Percentiles rank a stretch among this genome's conserved stretches.
These are phyloP conservation scores for Arthromyces matolae DNA, from an alignment of 768 basidiomycete genomes.

Conservation along the genomic window DNA sequence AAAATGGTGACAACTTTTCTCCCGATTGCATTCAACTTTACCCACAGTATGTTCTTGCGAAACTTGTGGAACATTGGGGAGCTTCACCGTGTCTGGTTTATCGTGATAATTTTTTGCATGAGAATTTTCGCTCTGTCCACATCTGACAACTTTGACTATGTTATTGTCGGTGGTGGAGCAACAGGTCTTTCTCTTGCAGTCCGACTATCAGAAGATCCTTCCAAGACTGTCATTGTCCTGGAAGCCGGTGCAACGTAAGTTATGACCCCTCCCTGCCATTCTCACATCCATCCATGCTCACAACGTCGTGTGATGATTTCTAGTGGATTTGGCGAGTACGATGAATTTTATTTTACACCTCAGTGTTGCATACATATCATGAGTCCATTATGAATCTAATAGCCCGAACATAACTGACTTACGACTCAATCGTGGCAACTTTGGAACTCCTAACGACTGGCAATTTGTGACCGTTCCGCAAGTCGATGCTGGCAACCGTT, in stretches of 20 bases:
- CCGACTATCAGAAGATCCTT: conserved; percentile 11
- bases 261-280: not conserved
- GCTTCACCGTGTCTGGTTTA: too few species aligned
- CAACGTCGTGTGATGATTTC: not conserved
- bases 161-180: conserved; percentile 10
- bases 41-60: too few species aligned
- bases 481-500: conserved; percentile 4
- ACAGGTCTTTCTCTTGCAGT: conserved; percentile 7
- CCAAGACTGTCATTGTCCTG: conserved; percentile 8
- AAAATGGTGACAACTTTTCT: too few species aligned
- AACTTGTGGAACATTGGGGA: too few species aligned
- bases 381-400: not conserved
- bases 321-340: conserved; percentile 12
- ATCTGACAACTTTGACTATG: conserved; percentile 2
- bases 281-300: not conserved
- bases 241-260: conserved; percentile 10
- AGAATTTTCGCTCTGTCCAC: too few species aligned
- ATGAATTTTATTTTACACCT: not conserved
- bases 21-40: too few species aligned
- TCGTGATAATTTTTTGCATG: too few species aligned
- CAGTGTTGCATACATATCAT: too few species aligned
- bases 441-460: conserved; percentile 13
- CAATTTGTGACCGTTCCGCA: conserved; percentile 14
- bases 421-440: conserved; percentile 11
- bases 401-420: conserved; percentile 13